phyloP scores from a whole-genome alignment of 2,329 filamentous ascomycete genomes.

The Calycina marina region DNA sequence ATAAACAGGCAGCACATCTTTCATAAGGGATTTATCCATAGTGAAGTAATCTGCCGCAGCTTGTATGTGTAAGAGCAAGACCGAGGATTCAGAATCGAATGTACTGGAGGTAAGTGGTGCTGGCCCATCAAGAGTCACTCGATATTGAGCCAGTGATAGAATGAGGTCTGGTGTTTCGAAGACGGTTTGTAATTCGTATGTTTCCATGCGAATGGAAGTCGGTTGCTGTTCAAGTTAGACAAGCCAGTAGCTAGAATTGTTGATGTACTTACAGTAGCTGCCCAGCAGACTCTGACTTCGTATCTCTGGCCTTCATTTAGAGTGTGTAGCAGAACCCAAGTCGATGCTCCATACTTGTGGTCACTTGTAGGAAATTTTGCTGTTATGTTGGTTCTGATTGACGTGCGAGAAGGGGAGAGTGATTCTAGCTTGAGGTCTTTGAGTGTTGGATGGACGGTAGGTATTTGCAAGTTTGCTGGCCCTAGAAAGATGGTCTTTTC shows the following conservation, averaged over 20 bases:
- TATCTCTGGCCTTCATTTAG: constrained; percentile 64
- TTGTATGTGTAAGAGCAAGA: constrained; percentile 44
- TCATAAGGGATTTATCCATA: constrained; percentile 60
- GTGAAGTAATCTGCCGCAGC: constrained; percentile 79
- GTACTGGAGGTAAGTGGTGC: constrained; percentile 5
- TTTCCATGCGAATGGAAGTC: constrained; percentile 59
- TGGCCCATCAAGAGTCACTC: constrained; percentile 7
- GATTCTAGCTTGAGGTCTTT: constrained; percentile 46
- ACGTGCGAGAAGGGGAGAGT: constrained; percentile 42
- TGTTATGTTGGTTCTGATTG: constrained; percentile 47
- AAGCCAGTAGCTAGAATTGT: not conserved
- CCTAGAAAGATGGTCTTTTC: constrained; percentile 85
- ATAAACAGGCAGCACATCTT: constrained; percentile 53
- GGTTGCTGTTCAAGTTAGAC: constrained; percentile 50
- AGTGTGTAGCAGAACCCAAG: constrained; percentile 66
- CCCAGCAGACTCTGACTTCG: constrained; percentile 87
- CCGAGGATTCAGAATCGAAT: constrained; percentile 9
- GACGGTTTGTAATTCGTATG: constrained; percentile 45
- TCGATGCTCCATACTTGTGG: constrained; percentile 40
- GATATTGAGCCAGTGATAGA: constrained; percentile 46
- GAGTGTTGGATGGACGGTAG: constrained; percentile 39
- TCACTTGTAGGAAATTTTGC: constrained; percentile 50
- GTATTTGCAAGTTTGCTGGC: constrained; percentile 42
- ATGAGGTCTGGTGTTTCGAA: constrained; percentile 48
- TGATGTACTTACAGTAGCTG: constrained; percentile 64